Conservation (phyloP, 1,139 yeast genomes). For the Magnusiomyces ingens region DNA sequence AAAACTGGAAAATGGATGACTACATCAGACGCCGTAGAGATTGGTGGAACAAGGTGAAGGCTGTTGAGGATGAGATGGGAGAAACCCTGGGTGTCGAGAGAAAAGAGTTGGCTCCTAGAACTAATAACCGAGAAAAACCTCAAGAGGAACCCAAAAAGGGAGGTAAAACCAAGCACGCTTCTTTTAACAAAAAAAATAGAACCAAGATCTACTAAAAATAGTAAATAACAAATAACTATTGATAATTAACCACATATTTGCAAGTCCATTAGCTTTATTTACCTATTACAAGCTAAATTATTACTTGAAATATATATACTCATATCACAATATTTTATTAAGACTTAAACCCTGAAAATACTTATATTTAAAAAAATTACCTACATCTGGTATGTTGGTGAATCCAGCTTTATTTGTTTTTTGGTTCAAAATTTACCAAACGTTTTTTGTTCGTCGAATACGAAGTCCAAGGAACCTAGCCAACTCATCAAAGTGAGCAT, state of each 20-base stretch:
- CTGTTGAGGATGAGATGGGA: conserved; percentile 46
- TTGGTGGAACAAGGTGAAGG: conserved; percentile 72
- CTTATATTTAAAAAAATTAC: no score
- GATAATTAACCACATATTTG: background rate
- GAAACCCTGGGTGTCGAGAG: conserved; percentile 3
- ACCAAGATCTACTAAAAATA: background rate
- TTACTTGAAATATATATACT: no score
- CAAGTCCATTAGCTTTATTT: background rate
- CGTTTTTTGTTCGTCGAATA: conserved; percentile 45
- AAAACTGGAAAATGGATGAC: conserved; percentile 83
- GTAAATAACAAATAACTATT: background rate
- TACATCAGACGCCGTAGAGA: conserved; percentile 68
- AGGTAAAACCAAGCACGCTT: conserved; percentile 4
- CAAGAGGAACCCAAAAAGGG: background rate
- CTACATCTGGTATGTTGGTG: no score
- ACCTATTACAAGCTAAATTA: background rate
- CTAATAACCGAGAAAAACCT: background rate
- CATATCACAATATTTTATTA: no score
- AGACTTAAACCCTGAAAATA: no score
- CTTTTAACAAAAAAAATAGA: background rate
- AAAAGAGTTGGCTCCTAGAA: background rate
- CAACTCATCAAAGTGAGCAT: conserved; percentile 52
- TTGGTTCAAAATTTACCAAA: conserved; percentile 37
- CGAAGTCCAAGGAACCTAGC: conserved; percentile 64
- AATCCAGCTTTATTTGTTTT: background rate